These are phyloP conservation scores for Dendrobium officinale DNA, from an alignment of 106 monocot genomes.

Conservation along the genomic window DNA sequence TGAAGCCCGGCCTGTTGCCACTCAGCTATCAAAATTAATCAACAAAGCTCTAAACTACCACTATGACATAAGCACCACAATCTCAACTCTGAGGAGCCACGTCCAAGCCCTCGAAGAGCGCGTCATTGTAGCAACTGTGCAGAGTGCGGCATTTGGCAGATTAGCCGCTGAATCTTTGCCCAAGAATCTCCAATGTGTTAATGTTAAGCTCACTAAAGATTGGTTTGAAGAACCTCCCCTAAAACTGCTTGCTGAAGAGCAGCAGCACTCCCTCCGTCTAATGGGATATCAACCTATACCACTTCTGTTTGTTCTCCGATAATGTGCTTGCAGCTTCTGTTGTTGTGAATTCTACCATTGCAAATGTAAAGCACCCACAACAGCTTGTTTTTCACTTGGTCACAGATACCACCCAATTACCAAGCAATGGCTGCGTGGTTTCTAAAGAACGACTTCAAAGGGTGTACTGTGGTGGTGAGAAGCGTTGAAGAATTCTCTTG, in stretches of 20 bases:
- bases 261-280: conserved; percentile 31
- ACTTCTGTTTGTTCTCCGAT: conserved; percentile 64
- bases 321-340: conserved; percentile 61
- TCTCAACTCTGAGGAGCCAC: conserved; percentile 44
- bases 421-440: conserved; percentile 55
- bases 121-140: conserved; percentile 38
- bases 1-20: conserved; percentile 37
- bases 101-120: conserved; percentile 49
- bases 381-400: conserved; percentile 65
- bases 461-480: conserved; percentile 31
- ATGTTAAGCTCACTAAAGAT: conserved; percentile 35
- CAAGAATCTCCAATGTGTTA: conserved; percentile 44
- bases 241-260: conserved; percentile 25
- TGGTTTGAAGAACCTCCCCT: conserved; percentile 34
- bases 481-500: conserved; percentile 43
- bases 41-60: conserved; percentile 49
- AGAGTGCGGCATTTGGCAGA: conserved; percentile 39
- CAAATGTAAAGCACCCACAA: conserved; percentile 52
- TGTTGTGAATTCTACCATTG: conserved; percentile 55
- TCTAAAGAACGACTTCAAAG: conserved; percentile 31
- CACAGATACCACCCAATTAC: conserved; percentile 35
- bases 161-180: conserved; percentile 44
- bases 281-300: conserved; percentile 54
- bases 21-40: conserved; percentile 32
- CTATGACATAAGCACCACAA: conserved; percentile 52